Percentiles rank a stretch among this genome's conserved stretches.
Evolutionary conservation across 2,329 filamentous ascomycete species (phyloP).

Genomic region (Alternaria sp.): DNA sequence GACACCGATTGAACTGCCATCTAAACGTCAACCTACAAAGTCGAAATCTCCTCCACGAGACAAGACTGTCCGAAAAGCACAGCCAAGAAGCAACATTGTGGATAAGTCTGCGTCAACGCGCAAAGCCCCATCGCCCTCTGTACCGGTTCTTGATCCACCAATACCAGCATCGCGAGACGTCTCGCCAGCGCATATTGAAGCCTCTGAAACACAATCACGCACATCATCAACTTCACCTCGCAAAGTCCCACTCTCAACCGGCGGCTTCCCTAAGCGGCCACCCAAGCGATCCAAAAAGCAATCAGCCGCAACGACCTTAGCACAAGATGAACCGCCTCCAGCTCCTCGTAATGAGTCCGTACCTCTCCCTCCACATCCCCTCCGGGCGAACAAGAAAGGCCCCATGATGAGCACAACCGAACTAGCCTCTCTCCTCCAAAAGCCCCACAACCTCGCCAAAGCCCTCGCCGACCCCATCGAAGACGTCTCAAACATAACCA

Average conservation of each 20-base stretch:
- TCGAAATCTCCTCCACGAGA: neutral
- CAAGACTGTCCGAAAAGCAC: neutral
- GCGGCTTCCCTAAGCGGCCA: constrained; percentile 33
- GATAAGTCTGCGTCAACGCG: neutral
- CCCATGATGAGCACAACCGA: constrained; percentile 38
- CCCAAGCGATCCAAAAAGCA: constrained; percentile 13
- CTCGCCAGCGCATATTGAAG: constrained; percentile 11
- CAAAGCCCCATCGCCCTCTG: constrained; percentile 3
- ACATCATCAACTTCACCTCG: constrained; percentile 17
- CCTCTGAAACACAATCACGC: constrained; percentile 11
- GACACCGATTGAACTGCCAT: neutral
- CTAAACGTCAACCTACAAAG: neutral
- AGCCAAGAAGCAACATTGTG: constrained; percentile 1
- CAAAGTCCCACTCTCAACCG: constrained; percentile 31
- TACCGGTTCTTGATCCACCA: neutral
- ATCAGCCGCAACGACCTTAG: neutral
- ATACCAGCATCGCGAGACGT: constrained; percentile 1
- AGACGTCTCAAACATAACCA: constrained; percentile 12
- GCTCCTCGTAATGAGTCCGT: constrained; percentile 17
- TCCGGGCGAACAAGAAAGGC: constrained; percentile 22
- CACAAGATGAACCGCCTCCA: neutral
- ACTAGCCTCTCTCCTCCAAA: constrained; percentile 33
- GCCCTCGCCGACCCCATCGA: constrained; percentile 31
- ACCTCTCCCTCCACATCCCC: constrained; percentile 26
- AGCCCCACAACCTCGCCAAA: constrained; percentile 22